Base-by-base conservation (phyloP, 805 yeast species). In the Metschnikowia henanensis region DNA sequence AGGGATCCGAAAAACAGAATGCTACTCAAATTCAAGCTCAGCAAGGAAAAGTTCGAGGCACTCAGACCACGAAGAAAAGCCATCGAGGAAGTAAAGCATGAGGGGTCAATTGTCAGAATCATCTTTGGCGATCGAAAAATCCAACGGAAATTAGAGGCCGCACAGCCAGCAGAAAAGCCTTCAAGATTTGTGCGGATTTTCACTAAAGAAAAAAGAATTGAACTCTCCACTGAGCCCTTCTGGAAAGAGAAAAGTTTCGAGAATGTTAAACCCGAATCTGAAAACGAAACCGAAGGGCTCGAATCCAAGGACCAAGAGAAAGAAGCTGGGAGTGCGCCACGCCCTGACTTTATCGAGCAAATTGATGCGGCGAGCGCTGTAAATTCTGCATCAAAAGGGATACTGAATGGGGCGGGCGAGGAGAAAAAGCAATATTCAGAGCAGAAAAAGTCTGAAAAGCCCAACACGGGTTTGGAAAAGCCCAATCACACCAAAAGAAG, bases 41-140 rank as follows among this genome's bases (percentile, higher is more conserved):
- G 20, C 30, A 52, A 39, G 15, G 42, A 41, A 30, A 44, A 31
- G 19, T 48, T 55, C 34, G 46, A 50, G 5, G 49, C 49, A 5
- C 34, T 48, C 1, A 26, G 18, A 8, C 18, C 19, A 22, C 29
- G 19, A 10, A 15, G n/a, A 3, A 31, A 28, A 13, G 10, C 19
- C 3, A 7, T 9, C 8, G 25, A 21, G 9, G 9, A 25, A 15
- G 45, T n/a, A 6, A 31, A 19, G n/a, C 16, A 15, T 12, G 37
- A 36, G 6, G 45, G 41, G 5, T 19, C 37, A 10, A 20, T 32
- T 19, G 37, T 41, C 19, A 36, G 28, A 25, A 31, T 41, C 13
- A 9, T 13, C 8, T 41, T 41, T 20, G 25, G 30, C 5, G 35
- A 36, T 15, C 22, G 30, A n/a, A 35, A 36, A 22, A 25, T 17